Base-by-base conservation (phyloP, 176 grass and related monocot species). In the Ananas comosus region DNA sequence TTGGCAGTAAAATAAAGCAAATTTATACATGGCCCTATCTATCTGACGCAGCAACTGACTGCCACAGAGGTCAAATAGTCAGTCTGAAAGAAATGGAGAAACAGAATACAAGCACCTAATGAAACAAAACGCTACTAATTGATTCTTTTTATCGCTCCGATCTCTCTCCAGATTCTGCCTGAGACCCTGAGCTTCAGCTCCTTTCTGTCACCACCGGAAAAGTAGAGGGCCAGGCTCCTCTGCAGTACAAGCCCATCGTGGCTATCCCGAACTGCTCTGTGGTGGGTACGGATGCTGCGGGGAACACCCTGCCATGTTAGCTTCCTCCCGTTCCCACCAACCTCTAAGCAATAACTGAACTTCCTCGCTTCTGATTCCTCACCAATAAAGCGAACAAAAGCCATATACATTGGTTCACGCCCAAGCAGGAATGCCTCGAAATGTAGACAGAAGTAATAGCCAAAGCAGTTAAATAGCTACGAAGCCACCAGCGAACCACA, bases 281-380 rank as follows among this genome's bases (percentile, higher is more conserved):
- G 70, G 25, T 72, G 74, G 1, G 70, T 57, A 52, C 70, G 51
- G 52, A 72, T 59, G 74, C 74, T 77, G 53, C 65, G 65, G 11
- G 74, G 74, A 18, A 77, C 74, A 2, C 74, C 74, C 11, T 77
- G 74, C 74, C 74, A 77, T 69, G 22, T 59, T 53, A 77, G 29
- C 51, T 77, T 77, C 12, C 74, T 28, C 21, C 74, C 74, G 25
- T 69, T 54, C 29, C 65, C 18, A 49, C 74, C 74, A 27, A 77
- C 64, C 66, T 77, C 74, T n/a, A 77, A 66, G 74, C 74, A 68
- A 77, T 77, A 77, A 10, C 42, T 58, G 53, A 69, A 77, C 65
- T 27, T 69, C 19, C 74, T 69, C 49, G 74, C 74, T 25, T 77
- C 74, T 12, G 74, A 77, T 67, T 77, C 74, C 17, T 77, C 74